A percentile compares a stretch with the other conserved stretches of the same genome.
These are phyloP conservation scores for Stephania yunnanensis DNA, from an alignment of 164 flowering plant species.

Conservation along the genomic window DNA sequence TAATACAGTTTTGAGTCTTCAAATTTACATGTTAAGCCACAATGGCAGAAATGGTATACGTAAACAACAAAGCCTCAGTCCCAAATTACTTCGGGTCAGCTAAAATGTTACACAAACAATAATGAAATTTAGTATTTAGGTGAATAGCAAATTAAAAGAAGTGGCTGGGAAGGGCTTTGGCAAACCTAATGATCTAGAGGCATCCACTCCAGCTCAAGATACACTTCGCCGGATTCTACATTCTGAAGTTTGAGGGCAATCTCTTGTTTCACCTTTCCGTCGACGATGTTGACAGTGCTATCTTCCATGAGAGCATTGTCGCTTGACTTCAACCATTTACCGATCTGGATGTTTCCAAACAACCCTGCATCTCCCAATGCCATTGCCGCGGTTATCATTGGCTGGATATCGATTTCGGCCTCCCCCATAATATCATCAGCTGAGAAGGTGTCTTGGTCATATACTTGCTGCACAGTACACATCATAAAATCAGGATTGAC, in stretches of 20 bases:
- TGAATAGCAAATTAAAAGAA: neutral
- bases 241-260: constrained; percentile 79
- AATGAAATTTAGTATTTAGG: neutral
- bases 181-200: constrained; percentile 61
- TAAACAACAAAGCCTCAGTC: too few species aligned
- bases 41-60: neutral
- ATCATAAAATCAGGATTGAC: too few species aligned
- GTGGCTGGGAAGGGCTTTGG: neutral
- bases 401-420: constrained; percentile 88
- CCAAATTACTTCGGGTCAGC: too few species aligned
- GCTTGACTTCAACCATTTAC: constrained; percentile 87
- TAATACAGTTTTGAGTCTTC: neutral
- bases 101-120: neutral
- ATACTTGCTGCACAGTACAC: constrained; percentile 38
- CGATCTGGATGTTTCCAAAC: constrained; percentile 91
- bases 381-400: constrained; percentile 80
- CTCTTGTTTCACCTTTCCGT: constrained; percentile 78
- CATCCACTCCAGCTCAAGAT: constrained; percentile 81
- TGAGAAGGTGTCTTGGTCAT: constrained; percentile 82
- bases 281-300: constrained; percentile 75
- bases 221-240: constrained; percentile 83
- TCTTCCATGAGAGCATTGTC: constrained; percentile 81
- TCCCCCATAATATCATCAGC: constrained; percentile 99
- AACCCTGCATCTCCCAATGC: constrained; percentile 75
- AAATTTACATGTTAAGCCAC: neutral